phyloP scores from a whole-genome alignment of 2,329 filamentous ascomycete species.

The Conoideocrella luteorostrata region DNA sequence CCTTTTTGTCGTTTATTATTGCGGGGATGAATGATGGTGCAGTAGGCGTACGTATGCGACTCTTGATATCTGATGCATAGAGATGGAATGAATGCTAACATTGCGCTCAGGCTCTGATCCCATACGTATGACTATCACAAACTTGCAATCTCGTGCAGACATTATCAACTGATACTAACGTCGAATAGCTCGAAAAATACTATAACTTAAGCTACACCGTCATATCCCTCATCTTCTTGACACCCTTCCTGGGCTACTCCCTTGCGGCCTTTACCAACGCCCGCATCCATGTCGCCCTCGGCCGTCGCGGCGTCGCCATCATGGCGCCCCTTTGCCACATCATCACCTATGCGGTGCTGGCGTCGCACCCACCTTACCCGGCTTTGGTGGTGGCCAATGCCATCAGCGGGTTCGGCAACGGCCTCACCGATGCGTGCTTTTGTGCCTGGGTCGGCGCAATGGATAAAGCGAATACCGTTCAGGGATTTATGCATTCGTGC shows the following conservation, averaged over 20 bases:
- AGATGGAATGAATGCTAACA: too few relatives aligned
- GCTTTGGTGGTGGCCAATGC: conserved; percentile 57
- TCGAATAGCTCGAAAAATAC: conserved; percentile 54
- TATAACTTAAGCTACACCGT: conserved; percentile 54
- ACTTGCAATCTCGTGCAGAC: too few relatives aligned
- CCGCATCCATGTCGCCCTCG: conserved; percentile 50
- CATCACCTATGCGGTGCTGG: conserved; percentile 52
- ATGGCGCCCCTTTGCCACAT: conserved; percentile 56
- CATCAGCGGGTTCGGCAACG: conserved; percentile 61
- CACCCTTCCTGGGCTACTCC: conserved; percentile 57
- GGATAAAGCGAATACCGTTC: conserved; percentile 60
- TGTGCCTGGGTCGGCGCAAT: conserved; percentile 54
- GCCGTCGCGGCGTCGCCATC: conserved; percentile 61
- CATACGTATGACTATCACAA: conserved; percentile 26
- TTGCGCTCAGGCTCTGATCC: conserved; percentile 27
- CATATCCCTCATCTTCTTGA: conserved; percentile 58
- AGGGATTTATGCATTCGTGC: conserved; percentile 58
- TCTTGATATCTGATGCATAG: too few relatives aligned
- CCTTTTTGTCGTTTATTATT: conserved; percentile 53
- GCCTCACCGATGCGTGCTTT: conserved; percentile 48
- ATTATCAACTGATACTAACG: too few relatives aligned
- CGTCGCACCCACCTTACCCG: conserved; percentile 58
- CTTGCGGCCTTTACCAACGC: conserved; percentile 56
- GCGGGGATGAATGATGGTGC: conserved; percentile 59
- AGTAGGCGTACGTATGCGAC: conserved; percentile 43